Conservation (phyloP, 768 basidiomycete genomes). For the Lentinula boryana region DNA sequence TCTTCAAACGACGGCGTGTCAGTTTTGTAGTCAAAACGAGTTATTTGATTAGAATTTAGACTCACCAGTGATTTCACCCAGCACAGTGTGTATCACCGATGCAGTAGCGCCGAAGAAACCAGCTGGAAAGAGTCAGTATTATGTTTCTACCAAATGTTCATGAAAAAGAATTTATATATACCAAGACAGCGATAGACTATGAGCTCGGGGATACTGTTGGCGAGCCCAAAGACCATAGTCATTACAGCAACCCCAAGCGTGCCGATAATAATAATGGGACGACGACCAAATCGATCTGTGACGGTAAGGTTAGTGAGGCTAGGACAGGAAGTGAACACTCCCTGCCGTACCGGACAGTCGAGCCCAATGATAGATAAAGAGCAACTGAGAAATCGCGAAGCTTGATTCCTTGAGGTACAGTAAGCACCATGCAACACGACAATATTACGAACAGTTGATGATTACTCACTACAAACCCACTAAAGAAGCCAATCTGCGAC, state of each 20-base stretch:
- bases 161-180: constrained; percentile 17
- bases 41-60: too few species aligned
- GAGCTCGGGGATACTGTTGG: constrained; percentile 40
- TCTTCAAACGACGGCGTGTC: constrained; percentile 15
- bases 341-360: constrained; percentile 38
- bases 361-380: constrained; percentile 62
- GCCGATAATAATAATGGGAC: constrained; percentile 58
- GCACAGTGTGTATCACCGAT: constrained; percentile 57
- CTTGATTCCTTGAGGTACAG: constrained; percentile 45
- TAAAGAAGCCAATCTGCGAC: constrained; percentile 61
- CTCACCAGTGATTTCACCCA: constrained; percentile 53
- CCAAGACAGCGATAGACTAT: constrained; percentile 49
- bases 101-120: constrained; percentile 59
- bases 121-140: constrained; percentile 25
- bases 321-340: background rate
- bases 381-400: constrained; percentile 56
- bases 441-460: background rate
- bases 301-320: background rate
- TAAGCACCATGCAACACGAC: background rate
- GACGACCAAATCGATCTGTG: constrained; percentile 54
- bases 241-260: constrained; percentile 42
- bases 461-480: constrained; percentile 53
- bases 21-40: background rate
- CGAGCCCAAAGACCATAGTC: constrained; percentile 53
- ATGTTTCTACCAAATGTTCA: background rate